phyloP scores from a whole-genome alignment of 2,329 filamentous ascomycete species.

The Colletotrichum endophyticum region DNA sequence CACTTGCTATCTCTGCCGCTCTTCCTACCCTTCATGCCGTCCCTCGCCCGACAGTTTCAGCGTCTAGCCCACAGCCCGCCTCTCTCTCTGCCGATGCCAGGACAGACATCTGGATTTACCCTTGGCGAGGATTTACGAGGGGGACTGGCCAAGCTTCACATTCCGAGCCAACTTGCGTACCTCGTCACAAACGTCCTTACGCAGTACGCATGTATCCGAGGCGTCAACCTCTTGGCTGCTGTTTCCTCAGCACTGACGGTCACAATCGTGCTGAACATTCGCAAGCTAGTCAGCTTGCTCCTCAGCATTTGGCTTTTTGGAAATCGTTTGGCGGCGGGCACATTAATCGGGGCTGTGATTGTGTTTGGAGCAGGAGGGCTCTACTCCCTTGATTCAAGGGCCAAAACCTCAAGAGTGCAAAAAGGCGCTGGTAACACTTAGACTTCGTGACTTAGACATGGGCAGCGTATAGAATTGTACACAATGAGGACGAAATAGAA shows the following conservation, averaged over 20 bases:
- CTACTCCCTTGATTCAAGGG: constrained; percentile 77
- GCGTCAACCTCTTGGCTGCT: constrained; percentile 92
- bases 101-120: constrained; percentile 27
- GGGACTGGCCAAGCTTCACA: constrained; percentile 39
- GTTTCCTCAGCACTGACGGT: constrained; percentile 91
- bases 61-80: constrained; percentile 69
- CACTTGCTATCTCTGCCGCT: constrained; percentile 77
- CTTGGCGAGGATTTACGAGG: constrained; percentile 43
- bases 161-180: constrained; percentile 75
- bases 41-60: constrained; percentile 67
- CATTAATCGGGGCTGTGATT: constrained; percentile 79
- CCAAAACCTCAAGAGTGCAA: constrained; percentile 30
- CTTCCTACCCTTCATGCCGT: constrained; percentile 74
- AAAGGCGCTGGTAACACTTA: constrained; percentile 11
- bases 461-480: background rate
- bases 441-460: background rate
- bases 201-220: constrained; percentile 93
- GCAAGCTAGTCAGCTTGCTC: constrained; percentile 90
- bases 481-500: background rate
- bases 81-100: constrained; percentile 47
- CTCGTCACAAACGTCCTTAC: constrained; percentile 82
- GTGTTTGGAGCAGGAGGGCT: constrained; percentile 92
- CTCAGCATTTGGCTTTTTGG: constrained; percentile 95
- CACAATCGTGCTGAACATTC: constrained; percentile 93
- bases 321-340: constrained; percentile 77